These are phyloP conservation scores for Aspergillus thermomutatus DNA, from an alignment of 2,329 filamentous ascomycete species.

Conservation along the genomic window DNA sequence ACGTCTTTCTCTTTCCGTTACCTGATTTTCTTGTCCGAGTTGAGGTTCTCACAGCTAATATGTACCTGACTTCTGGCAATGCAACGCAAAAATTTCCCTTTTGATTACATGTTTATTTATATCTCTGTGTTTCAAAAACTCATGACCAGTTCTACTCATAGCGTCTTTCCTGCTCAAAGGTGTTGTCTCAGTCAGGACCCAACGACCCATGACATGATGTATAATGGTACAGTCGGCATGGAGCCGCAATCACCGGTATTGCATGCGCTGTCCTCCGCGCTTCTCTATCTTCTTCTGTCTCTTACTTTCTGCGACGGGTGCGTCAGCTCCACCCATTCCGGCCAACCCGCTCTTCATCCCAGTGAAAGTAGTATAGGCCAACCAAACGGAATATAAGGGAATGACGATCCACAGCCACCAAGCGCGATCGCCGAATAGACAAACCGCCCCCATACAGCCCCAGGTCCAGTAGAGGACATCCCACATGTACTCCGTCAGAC, in stretches of 20 bases:
- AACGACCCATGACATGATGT: constrained; percentile 1
- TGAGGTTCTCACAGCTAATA: not conserved
- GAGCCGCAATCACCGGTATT: constrained; percentile 35
- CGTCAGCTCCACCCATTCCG: constrained; percentile 36
- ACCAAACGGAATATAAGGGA: constrained; percentile 47
- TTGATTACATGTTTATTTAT: not conserved
- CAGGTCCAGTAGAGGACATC: constrained; percentile 95
- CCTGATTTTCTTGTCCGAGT: not conserved
- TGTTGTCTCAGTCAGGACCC: not conserved
- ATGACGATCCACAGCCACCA: constrained; percentile 62
- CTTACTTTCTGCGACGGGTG: constrained; percentile 42
- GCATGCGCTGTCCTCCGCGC: constrained; percentile 44
- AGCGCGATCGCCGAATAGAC: constrained; percentile 75
- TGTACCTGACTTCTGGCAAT: not conserved
- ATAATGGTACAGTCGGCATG: constrained; percentile 2
- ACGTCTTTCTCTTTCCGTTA: constrained; percentile 1
- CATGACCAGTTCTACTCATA: not conserved
- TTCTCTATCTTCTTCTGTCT: constrained; percentile 54
- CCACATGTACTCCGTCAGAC: constrained; percentile 97
- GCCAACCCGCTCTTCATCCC: constrained; percentile 45
- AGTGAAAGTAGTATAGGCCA: constrained; percentile 45
- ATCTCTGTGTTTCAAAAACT: not conserved
- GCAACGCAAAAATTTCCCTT: not conserved
- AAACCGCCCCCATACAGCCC: constrained; percentile 68
- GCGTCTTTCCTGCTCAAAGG: not conserved